These are phyloP conservation scores for Dryas octopetala DNA, from an alignment of 306 rosid species.

Conservation along the genomic window DNA sequence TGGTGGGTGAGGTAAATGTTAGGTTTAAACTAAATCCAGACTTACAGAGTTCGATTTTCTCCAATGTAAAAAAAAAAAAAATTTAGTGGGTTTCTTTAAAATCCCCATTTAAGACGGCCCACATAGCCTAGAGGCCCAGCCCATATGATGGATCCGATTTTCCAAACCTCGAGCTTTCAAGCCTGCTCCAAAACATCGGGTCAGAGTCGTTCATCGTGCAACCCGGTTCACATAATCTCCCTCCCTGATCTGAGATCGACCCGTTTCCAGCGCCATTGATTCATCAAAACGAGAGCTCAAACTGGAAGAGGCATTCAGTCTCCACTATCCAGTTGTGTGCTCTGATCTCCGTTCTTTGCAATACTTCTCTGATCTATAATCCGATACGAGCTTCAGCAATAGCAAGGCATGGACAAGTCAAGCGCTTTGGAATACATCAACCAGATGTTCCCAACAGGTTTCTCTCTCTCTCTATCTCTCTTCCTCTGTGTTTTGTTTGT, in stretches of 20 bases:
- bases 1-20: too few relatives aligned
- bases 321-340: slow-evolving; percentile 4
- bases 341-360: slow-evolving; percentile 9
- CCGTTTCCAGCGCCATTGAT: slow-evolving; percentile 5
- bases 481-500: not conserved
- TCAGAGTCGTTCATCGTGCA: not conserved
- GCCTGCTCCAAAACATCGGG: slow-evolving; percentile 14
- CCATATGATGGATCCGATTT: not conserved
- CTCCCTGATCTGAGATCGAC: slow-evolving; percentile 17
- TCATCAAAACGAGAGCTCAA: not conserved
- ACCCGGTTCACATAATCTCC: slow-evolving; percentile 5
- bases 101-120: not conserved
- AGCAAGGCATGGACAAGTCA: slow-evolving; percentile 78
- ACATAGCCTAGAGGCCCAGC: not conserved
- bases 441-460: slow-evolving; percentile 98
- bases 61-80: too few relatives aligned
- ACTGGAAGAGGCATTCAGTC: not conserved
- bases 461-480: slow-evolving; percentile 1
- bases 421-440: slow-evolving; percentile 94
- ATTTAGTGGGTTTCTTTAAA: too few relatives aligned
- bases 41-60: too few relatives aligned
- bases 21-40: too few relatives aligned
- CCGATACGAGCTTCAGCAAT: not conserved
- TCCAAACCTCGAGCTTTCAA: not conserved
- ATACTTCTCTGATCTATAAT: not conserved